Base-by-base conservation (phyloP, 1,284 basidiomycete genomes). In the Pterulicium gracile region DNA sequence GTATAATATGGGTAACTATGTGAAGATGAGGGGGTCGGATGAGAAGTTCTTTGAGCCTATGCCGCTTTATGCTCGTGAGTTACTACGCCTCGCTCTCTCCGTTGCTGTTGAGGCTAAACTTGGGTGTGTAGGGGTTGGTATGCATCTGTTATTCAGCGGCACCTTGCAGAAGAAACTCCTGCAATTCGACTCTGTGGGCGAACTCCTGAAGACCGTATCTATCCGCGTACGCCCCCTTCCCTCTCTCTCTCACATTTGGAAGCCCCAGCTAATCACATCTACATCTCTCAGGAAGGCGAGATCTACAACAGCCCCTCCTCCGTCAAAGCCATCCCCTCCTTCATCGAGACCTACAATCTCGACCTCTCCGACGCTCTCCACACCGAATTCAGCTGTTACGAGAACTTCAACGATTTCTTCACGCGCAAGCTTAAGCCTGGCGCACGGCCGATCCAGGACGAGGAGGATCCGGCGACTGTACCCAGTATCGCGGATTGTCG, bases 321-420 rank as follows among this genome's bases (percentile, higher is more conserved):
- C n/a, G 65, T 67, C 18, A 62, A 69, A 51, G 79, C 79, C 50
- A 89, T 89, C 51, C 68, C 77, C 0, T 72, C 74, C 1, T 92
- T 93, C 56, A 72, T 91, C 53, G 52, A 71, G n/a, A 82, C 85
- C 1, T 91, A 91, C 62, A 57, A 69, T 0, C 71, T 91, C 39
- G 59, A 77, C 7, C 57, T 73, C 2, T 67, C 73, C 45, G 85
- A 90, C 56, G 71, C 90, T 10, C 65, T 81, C 3, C 65, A 84
- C 21, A 73, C 81, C 2, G 79, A 88, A 55, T 59, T 81, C 42
- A 58, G 55, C 0, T 68, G 74, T 50, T 88, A 88, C 58, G 65
- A 68, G 55, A 80, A 66, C 12, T 91, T 93, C 69, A 93, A 92
- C 62, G 72, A 86, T 19, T 92, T 93, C 66, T 92, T 92, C 67